Base-by-base conservation (phyloP, 1,284 basidiomycete genomes). In the Trametes versicolor region DNA sequence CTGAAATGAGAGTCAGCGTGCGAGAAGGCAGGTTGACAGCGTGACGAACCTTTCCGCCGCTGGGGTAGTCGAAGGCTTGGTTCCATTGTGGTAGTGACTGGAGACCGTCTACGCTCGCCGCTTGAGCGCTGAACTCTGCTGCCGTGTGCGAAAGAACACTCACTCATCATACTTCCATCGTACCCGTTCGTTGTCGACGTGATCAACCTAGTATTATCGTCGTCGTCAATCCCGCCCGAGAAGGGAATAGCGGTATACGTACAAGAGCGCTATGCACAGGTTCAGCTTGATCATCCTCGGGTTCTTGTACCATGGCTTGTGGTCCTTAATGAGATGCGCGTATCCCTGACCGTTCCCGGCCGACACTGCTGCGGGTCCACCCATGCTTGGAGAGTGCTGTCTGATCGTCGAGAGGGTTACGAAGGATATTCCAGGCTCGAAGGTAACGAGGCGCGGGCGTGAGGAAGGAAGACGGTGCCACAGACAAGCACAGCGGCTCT, bases 141-240 rank as follows among this genome's bases (percentile, higher is more conserved):
- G 19, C 17, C 19, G 1, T 10, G 41, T 43, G n/a, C 23, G 2
- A 5, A 0, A 15, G 3, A 1, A 12, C 0, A 62, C 73, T 43
- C 62, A 77, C 75, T 91, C 90, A 91, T 90, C 89, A 91, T 89
- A 73, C 85, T 87, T 65, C 75, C 88, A 75, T 92, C 90, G 69
- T 89, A 92, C 52, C 90, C 90, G 71, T 89, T 90, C 62, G 88
- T 91, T 17, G 87, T 88, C 3, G 89, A 90, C 8, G 89, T 90
- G 71, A 91, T 90, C 53, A 91, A 83, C 50, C 88, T 89, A 29
- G 4, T 21, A 48, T 63, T 9, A 51, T 17, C 1, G 58, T 50
- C 13, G 51, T 43, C 12, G 15, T 25, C 50, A 39, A 25, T 2
- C 36, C 13, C 23, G 27, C 1, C 45, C 15, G 29, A 8, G 57